Percentiles rank a stretch among this genome's conserved stretches.
These are phyloP conservation scores for Cotoneaster glaucophyllus DNA, from an alignment of 306 rosid genomes.

Conservation along the genomic window DNA sequence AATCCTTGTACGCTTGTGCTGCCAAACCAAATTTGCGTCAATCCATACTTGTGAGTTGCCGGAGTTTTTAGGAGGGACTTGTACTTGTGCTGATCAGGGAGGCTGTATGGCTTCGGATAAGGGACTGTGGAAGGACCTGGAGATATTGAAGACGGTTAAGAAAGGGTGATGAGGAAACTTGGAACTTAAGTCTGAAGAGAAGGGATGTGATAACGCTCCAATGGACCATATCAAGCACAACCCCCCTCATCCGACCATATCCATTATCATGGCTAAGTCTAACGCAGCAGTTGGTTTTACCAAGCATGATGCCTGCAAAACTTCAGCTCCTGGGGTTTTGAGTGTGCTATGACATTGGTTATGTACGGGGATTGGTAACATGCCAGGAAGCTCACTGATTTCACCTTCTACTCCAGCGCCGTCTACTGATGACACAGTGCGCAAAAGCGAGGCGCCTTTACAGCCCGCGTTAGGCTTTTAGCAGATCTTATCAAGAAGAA, in stretches of 20 bases:
- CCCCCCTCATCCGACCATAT: background rate
- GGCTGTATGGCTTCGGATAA: constrained; percentile 10
- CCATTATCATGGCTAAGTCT: background rate
- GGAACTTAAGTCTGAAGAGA: background rate
- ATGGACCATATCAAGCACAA: background rate
- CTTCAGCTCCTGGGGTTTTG: background rate
- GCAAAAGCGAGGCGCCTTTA: background rate
- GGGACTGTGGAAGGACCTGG: constrained; percentile 5
- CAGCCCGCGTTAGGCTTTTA: background rate
- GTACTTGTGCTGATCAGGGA: constrained; percentile 1
- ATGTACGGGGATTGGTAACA: background rate
- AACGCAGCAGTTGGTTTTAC: background rate
- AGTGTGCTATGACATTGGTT: constrained; percentile 1
- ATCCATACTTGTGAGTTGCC: constrained; percentile 2
- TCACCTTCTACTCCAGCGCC: constrained; percentile 1
- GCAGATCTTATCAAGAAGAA: constrained; percentile 3
- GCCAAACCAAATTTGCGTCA: no score
- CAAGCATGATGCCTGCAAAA: background rate
- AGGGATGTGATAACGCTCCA: background rate
- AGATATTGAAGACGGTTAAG: background rate
- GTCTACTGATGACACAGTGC: background rate
- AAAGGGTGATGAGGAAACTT: background rate
- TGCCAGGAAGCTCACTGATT: constrained; percentile 3
- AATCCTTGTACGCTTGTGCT: no score
- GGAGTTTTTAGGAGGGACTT: background rate